Percentiles rank a stretch among this genome's conserved stretches.
phyloP scores from a whole-genome alignment of 1,139 yeast genomes.

The Saccharomyces hybrid region DNA sequence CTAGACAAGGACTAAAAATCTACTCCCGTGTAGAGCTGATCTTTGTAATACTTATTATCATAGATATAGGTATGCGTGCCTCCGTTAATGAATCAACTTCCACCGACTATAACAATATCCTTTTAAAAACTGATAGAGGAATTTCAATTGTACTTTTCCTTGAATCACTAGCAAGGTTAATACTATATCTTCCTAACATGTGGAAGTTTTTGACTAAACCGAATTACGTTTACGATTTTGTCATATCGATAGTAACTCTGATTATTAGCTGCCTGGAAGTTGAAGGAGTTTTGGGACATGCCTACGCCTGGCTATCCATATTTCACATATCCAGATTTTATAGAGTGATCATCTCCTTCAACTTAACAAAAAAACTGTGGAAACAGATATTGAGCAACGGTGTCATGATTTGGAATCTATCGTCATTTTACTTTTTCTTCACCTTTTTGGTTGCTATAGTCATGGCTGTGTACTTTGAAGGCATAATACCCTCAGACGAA shows the following conservation, averaged over 20 bases:
- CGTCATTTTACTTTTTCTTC: slow-evolving; percentile 64
- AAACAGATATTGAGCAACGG: slow-evolving; percentile 59
- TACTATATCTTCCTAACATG: slow-evolving; percentile 53
- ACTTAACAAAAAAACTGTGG: slow-evolving; percentile 64
- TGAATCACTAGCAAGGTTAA: slow-evolving; percentile 58
- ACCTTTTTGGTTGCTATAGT: slow-evolving; percentile 59
- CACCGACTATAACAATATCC: slow-evolving; percentile 25
- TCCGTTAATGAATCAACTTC: slow-evolving; percentile 35
- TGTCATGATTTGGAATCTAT: slow-evolving; percentile 59
- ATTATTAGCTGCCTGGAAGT: slow-evolving; percentile 51
- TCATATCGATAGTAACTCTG: slow-evolving; percentile 53
- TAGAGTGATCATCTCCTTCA: slow-evolving; percentile 54
- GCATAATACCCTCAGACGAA: slow-evolving; percentile 48
- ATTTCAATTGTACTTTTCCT: slow-evolving; percentile 44
- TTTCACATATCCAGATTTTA: slow-evolving; percentile 74
- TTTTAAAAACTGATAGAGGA: slow-evolving; percentile 44
- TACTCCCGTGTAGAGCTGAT: slow-evolving; percentile 38
- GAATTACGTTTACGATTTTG: slow-evolving; percentile 53
- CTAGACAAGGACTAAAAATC: slow-evolving; percentile 13
- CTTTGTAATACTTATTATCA: slow-evolving; percentile 44
- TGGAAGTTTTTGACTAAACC: slow-evolving; percentile 48
- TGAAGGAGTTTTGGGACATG: slow-evolving; percentile 42
- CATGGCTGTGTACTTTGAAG: slow-evolving; percentile 66
- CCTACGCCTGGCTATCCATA: slow-evolving; percentile 71
- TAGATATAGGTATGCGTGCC: slow-evolving; percentile 48